Base-by-base conservation (phyloP, 2,329 filamentous ascomycete species). In the Harringtonia lauricola region DNA sequence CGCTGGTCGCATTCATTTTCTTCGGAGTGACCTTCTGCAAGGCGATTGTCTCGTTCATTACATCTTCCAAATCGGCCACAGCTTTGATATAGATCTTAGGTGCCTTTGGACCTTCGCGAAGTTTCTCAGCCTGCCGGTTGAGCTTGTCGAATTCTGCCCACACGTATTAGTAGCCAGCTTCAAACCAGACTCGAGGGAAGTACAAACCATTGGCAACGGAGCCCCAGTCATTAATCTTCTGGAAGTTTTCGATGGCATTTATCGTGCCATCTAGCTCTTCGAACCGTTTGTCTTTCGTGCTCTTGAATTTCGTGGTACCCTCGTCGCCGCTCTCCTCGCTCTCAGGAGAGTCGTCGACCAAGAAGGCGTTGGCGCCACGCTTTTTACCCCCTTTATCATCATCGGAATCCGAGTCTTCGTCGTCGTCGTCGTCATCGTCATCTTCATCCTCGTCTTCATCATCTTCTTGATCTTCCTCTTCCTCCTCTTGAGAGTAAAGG, bases 1-100 rank as follows among this genome's bases (percentile, higher is more conserved):
- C 84, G 61, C 90, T 94, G 59, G 83, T 92, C 49, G 89, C 88
- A 69, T 95, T 98, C 89, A 96, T 95, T 76, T 95, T 96, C 79
- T 95, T 95, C 51, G 83, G 80, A 3, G 86, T 85, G 54, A 94
- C 85, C 73, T 98, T 98, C 62, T 94, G 86, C 76, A 95, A 95
- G 57, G 88, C 80, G 52, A 94, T 77, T 21, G 89, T 82, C 71
- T 98, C 94, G 61, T 89, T 89, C 74, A 95, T 85, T 60, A 84
- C 79, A 57, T 94, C 89, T 68, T 98, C 92, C 52, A 98, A 74
- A 60, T 98, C 90, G 56, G 90, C 84, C 53, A 96, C 79, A 53
- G 84, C 82, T 70, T 92, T 89, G 66, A 98, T 81, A 68, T 95
- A 98, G 50, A 83, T 67, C 72, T 94, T 95, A 46, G 92, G 92